These are phyloP conservation scores for Entomortierella beljakovae DNA, from an alignment of 192 early-diverging fungal genomes.

Conservation along the genomic window DNA sequence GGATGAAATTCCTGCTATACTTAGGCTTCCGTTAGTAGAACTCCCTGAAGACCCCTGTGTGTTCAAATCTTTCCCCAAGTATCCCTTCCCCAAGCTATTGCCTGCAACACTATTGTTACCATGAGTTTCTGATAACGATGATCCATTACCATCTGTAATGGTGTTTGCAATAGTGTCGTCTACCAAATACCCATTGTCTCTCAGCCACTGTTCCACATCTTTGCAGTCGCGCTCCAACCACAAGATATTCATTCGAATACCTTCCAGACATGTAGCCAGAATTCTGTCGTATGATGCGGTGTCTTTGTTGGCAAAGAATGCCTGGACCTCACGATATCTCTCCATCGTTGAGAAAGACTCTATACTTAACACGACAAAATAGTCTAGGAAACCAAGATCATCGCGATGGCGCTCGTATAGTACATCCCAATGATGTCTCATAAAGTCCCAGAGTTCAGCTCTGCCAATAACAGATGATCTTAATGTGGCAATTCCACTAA, in stretches of 20 bases:
- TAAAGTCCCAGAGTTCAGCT: slow-evolving; percentile 77
- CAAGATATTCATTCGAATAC: slow-evolving; percentile 64
- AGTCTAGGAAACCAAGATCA: slow-evolving; percentile 70
- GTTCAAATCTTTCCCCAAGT: background rate
- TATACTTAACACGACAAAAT: slow-evolving; percentile 61
- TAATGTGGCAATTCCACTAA: slow-evolving; percentile 61
- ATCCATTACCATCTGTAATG: background rate
- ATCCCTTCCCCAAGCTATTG: background rate
- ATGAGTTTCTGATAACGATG: too few relatives aligned
- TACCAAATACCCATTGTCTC: slow-evolving; percentile 23
- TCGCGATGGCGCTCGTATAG: slow-evolving; percentile 65
- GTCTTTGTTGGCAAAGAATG: slow-evolving; percentile 67
- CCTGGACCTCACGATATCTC: slow-evolving; percentile 64
- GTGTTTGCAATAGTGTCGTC: background rate
- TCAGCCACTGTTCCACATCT: slow-evolving; percentile 47
- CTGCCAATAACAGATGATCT: slow-evolving; percentile 56
- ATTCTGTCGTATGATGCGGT: slow-evolving; percentile 64
- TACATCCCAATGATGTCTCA: slow-evolving; percentile 69
- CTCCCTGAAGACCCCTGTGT: background rate
- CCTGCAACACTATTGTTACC: background rate
- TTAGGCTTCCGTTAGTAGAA: slow-evolving; percentile 1
- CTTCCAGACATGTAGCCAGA: slow-evolving; percentile 69
- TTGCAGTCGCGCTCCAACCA: slow-evolving; percentile 50
- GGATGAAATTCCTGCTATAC: slow-evolving; percentile 1
- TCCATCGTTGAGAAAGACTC: slow-evolving; percentile 61